Percentiles rank a stretch among this genome's conserved stretches.
Evolutionary conservation across 306 rosid genomes (phyloP).

Genomic region (Cicer chorassanicum): DNA sequence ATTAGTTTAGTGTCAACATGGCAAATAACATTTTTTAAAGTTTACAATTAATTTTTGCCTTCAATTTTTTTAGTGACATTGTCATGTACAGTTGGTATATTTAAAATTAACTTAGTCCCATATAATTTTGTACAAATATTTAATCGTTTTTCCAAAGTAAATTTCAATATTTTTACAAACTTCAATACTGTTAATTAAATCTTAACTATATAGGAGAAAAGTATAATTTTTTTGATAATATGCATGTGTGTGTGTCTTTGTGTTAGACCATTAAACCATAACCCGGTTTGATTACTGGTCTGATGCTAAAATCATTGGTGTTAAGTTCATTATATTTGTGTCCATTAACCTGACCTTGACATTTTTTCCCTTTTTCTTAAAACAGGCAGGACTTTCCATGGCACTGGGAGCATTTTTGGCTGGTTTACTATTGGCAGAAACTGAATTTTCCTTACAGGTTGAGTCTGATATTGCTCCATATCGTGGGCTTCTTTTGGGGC

Average conservation of each 20-base stretch:
- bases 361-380: constrained; percentile 29
- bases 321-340: constrained; percentile 14
- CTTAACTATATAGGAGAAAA: constrained; percentile 14
- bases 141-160: background rate
- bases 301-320: background rate
- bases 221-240: background rate
- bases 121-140: background rate
- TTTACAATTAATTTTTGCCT: constrained; percentile 22
- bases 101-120: constrained; percentile 28
- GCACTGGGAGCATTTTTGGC: constrained; percentile 99
- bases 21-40: background rate
- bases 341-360: constrained; percentile 33
- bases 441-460: constrained; percentile 96
- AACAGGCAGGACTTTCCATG: constrained; percentile 99
- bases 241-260: background rate
- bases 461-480: constrained; percentile 99
- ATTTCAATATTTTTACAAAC: constrained; percentile 8
- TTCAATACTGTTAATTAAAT: constrained; percentile 23
- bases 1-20: constrained; percentile 1
- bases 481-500: constrained; percentile 98
- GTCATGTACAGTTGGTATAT: constrained; percentile 13
- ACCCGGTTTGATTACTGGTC: constrained; percentile 3
- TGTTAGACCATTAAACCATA: constrained; percentile 1
- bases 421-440: constrained; percentile 95
- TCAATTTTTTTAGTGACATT: constrained; percentile 5